Evolutionary conservation across 2,329 filamentous ascomycete species (phyloP).

Genomic region (Canariomyces notabilis): DNA sequence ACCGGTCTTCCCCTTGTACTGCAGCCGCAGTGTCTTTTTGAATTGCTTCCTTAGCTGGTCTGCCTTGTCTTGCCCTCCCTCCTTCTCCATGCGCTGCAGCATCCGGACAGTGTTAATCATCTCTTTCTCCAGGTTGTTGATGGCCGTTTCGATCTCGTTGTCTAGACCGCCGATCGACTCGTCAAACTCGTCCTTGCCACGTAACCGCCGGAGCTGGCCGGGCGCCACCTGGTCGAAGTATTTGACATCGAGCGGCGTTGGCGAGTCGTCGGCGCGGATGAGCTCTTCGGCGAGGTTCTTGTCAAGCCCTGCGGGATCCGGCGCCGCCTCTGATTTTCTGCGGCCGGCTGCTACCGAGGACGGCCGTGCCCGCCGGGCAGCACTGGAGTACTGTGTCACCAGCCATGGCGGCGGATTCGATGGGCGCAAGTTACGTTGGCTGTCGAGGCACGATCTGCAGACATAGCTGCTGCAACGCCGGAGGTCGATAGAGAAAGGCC

Average conservation of each 20-base stretch:
- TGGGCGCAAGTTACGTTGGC: slow-evolving; percentile 16
- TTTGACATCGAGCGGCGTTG: slow-evolving; percentile 16
- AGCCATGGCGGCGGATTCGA: slow-evolving; percentile 19
- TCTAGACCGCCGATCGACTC: slow-evolving; percentile 20
- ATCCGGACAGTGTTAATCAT: slow-evolving; percentile 26
- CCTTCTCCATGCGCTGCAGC: slow-evolving; percentile 25
- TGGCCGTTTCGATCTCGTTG: slow-evolving; percentile 19
- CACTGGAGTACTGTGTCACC: slow-evolving; percentile 14
- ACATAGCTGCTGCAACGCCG: slow-evolving; percentile 24
- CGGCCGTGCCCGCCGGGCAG: slow-evolving; percentile 11
- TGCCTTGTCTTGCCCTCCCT: slow-evolving; percentile 27
- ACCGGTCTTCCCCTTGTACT: slow-evolving; percentile 30
- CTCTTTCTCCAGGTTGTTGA: slow-evolving; percentile 32
- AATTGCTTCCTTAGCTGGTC: slow-evolving; percentile 33
- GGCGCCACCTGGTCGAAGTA: slow-evolving; percentile 49
- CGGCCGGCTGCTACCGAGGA: neutral
- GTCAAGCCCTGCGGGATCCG: slow-evolving; percentile 14
- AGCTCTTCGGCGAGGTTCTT: slow-evolving; percentile 19
- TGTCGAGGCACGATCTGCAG: slow-evolving; percentile 26
- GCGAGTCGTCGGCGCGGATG: slow-evolving; percentile 8
- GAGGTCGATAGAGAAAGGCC: slow-evolving; percentile 22
- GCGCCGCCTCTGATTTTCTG: neutral
- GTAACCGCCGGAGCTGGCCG: slow-evolving; percentile 38
- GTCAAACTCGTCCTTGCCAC: slow-evolving; percentile 22
- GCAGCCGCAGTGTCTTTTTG: slow-evolving; percentile 27